phyloP scores from a whole-genome alignment of 495 filamentous ascomycete genomes.

The Xylaria venustula region DNA sequence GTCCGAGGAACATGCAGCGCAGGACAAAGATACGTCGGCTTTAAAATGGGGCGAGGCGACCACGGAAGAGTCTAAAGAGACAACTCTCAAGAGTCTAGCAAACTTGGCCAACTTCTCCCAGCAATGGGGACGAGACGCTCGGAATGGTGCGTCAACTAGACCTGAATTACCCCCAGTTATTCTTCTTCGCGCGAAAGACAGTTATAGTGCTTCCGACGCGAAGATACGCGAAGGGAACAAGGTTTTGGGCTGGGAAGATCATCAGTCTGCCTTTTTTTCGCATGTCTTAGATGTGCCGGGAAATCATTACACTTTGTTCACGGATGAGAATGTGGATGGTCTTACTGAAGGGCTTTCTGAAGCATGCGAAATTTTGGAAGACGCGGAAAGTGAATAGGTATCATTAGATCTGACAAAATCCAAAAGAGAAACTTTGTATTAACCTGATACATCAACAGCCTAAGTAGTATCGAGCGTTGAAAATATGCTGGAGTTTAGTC shows the following conservation, averaged over 20 bases:
- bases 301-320: neutral
- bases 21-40: neutral
- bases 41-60: conserved; percentile 5
- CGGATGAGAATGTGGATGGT: conserved; percentile 1
- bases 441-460: too few species aligned
- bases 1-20: neutral
- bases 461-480: neutral
- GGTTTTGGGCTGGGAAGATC: neutral
- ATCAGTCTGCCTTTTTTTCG: neutral
- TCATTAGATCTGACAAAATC: neutral
- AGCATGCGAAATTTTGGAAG: neutral
- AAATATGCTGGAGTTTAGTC: too few species aligned
- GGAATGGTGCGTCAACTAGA: neutral
- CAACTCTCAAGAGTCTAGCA: neutral
- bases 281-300: neutral
- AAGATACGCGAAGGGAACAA: neutral
- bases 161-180: neutral
- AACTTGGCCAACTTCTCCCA: conserved; percentile 4
- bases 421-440: neutral
- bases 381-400: neutral
- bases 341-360: neutral
- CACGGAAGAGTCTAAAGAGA: neutral
- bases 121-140: neutral
- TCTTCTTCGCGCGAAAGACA: conserved; percentile 1
- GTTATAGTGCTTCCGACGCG: conserved; percentile 1